Base-by-base conservation (phyloP, 371 early-diverging fungal genomes). In the Thermomucor indicae-seudaticae region DNA sequence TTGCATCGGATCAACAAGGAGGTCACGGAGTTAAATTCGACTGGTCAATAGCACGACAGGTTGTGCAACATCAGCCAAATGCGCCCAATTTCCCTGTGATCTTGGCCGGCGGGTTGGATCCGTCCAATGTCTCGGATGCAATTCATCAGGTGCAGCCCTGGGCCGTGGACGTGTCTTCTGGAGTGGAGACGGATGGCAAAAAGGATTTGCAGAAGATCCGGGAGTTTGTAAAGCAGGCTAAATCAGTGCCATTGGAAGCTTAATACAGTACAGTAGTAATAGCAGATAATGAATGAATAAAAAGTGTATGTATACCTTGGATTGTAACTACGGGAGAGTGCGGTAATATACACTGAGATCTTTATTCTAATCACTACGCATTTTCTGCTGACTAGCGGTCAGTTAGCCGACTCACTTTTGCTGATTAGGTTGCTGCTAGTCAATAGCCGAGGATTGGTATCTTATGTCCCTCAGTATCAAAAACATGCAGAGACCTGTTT, bases 91-190 rank as follows among this genome's bases (percentile, higher is more conserved):
- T 91, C 55, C 89, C 90, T 17, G 62, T 93, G 23, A 66, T 91
- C 51, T 57, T 97, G 49, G 95, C 95, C 0, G 96, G 98, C 29
- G 96, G 98, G n/a, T 59, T 97, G 56, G 83, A 79, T 20, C 85
- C 88, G 3, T 75, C 83, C 4, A 97, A 96, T 60, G 93, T 95
- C 6, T 67, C 59, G 0, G 66, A 80, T 27, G 93, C 93, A 0
- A 72, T 92, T 22, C 62, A 55, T 3, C 70, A 74, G 34, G 88
- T 86, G 2, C 65, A 76, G 24, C 92, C 93, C 4, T 90, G 86
- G 88, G 85, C 83, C 17, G 96, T 95, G 19, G 98, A 97, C 78
- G 93, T 95, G 8, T 88, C 90, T 6, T 90, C 91, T 28, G 98
- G 96, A 20, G 89, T 94, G 0, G 94, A 94, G 60, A 83, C 83